Percentiles rank a stretch among this genome's conserved stretches.
These are phyloP conservation scores for Xylaria bambusicola DNA, from an alignment of 495 filamentous ascomycete species.

Conservation along the genomic window DNA sequence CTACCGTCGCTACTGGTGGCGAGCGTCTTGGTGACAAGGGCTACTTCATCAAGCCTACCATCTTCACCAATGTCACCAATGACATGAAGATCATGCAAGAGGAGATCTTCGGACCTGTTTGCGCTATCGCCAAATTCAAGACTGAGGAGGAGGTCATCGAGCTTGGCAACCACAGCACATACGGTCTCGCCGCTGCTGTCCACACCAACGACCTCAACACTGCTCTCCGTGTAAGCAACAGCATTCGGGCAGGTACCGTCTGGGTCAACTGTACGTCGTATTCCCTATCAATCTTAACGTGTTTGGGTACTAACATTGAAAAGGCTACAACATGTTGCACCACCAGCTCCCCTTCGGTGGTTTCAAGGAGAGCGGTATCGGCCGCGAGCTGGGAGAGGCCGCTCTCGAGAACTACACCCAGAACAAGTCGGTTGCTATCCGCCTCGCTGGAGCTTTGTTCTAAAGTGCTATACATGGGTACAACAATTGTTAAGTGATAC, in stretches of 20 bases:
- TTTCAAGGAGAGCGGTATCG: constrained; percentile 91
- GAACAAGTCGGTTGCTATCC: constrained; percentile 61
- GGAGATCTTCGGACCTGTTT: constrained; percentile 97
- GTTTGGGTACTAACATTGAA: constrained; percentile 8
- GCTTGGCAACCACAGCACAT: constrained; percentile 78
- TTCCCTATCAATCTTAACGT: background rate
- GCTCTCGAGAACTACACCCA: constrained; percentile 93
- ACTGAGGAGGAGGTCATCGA: constrained; percentile 81
- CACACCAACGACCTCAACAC: constrained; percentile 95
- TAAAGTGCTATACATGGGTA: constrained; percentile 20
- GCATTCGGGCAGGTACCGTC: constrained; percentile 83
- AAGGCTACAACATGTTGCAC: constrained; percentile 70
- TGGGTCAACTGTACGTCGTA: constrained; percentile 83
- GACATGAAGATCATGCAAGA: constrained; percentile 99
- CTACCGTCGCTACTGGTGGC: constrained; percentile 82
- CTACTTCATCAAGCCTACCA: constrained; percentile 97
- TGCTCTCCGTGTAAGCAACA: constrained; percentile 83
- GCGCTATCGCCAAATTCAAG: constrained; percentile 92
- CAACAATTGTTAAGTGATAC: background rate
- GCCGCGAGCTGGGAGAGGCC: constrained; percentile 91
- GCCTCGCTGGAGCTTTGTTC: constrained; percentile 48
- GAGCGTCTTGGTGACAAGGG: constrained; percentile 86
- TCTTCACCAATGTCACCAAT: constrained; percentile 84
- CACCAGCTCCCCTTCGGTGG: constrained; percentile 82
- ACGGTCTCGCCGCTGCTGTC: constrained; percentile 87